Evolutionary conservation across 495 filamentous ascomycete species (phyloP).

Genomic region (Articulospora tetracladia): DNA sequence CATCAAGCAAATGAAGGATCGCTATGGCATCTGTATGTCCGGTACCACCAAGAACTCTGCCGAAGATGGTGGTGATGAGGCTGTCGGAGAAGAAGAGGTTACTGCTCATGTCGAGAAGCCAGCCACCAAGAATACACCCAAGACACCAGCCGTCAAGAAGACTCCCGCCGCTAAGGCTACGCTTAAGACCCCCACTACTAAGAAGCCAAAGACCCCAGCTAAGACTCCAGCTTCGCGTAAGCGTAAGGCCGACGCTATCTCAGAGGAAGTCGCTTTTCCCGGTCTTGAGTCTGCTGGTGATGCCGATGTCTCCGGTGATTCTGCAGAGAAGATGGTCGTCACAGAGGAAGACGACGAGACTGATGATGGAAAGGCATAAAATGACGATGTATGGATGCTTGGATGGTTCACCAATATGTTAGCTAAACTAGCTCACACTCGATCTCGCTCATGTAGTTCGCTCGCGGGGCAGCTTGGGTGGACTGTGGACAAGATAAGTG

Average conservation of each 20-base stretch:
- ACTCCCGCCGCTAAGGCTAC: neutral
- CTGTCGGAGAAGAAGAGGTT: neutral
- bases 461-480: neutral
- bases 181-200: neutral
- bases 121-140: neutral
- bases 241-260: constrained; percentile 12
- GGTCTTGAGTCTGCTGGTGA: neutral
- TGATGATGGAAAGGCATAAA: neutral
- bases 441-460: neutral
- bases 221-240: constrained; percentile 4
- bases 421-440: neutral
- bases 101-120: neutral
- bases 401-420: neutral
- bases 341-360: neutral
- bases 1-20: constrained; percentile 14
- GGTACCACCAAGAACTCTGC: neutral
- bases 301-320: neutral
- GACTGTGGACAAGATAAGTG: neutral
- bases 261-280: constrained; percentile 7
- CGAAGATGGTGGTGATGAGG: neutral
- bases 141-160: neutral
- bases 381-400: neutral
- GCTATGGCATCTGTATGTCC: neutral
- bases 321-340: too few relatives aligned
- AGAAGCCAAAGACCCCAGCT: neutral